Conservation (phyloP, 176 grass and related monocot genomes). For the Chloris gayana region DNA sequence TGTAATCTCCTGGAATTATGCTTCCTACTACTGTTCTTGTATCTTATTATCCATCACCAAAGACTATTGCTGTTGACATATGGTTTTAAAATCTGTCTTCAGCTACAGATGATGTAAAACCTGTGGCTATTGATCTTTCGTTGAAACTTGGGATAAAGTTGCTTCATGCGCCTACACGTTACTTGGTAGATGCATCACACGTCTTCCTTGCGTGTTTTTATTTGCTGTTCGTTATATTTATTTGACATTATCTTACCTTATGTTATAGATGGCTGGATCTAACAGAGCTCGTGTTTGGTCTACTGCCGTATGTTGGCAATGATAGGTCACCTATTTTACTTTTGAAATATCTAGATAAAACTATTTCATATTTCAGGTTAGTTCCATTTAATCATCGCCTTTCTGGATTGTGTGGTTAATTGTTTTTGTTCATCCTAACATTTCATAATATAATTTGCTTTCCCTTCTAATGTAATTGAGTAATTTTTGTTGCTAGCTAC, state of each 20-base stretch:
- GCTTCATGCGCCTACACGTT: slow-evolving; percentile 75
- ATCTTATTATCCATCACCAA: slow-evolving; percentile 26
- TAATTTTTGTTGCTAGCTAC: slow-evolving; percentile 61
- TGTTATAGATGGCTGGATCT: slow-evolving; percentile 66
- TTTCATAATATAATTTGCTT: slow-evolving; percentile 13
- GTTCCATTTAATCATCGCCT: not conserved
- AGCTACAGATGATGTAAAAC: slow-evolving; percentile 81
- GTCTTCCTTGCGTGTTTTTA: slow-evolving; percentile 18
- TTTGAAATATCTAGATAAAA: slow-evolving; percentile 74
- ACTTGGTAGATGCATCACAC: slow-evolving; percentile 66
- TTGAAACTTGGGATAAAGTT: slow-evolving; percentile 75
- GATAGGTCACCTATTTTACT: slow-evolving; percentile 55
- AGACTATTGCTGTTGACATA: slow-evolving; percentile 36
- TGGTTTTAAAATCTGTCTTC: slow-evolving; percentile 47
- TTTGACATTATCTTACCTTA: slow-evolving; percentile 31
- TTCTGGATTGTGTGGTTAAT: not conserved
- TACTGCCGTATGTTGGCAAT: slow-evolving; percentile 63
- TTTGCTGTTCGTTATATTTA: slow-evolving; percentile 34
- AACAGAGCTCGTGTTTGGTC: slow-evolving; percentile 79
- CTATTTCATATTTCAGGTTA: slow-evolving; percentile 77
- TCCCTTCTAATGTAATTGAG: slow-evolving; percentile 25
- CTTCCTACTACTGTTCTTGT: slow-evolving; percentile 33
- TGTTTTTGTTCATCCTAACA: slow-evolving; percentile 23
- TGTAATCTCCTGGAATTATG: slow-evolving; percentile 89
- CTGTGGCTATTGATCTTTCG: slow-evolving; percentile 74